Base-by-base conservation (phyloP, 163 green algal genomes). In the Volvox carteri region DNA sequence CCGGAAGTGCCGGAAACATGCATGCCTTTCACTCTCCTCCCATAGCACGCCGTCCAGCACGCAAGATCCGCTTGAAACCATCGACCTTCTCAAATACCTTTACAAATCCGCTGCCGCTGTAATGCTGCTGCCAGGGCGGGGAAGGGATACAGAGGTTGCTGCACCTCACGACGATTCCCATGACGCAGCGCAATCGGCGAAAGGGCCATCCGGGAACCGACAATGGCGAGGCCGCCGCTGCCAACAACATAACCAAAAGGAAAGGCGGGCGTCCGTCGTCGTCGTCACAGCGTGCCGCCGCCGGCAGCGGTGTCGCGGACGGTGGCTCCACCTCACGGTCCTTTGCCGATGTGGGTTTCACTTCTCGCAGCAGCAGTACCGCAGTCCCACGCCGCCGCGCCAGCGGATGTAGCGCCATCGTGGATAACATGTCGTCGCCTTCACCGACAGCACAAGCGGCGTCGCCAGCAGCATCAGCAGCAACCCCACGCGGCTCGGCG, bases 131-230 rank as follows among this genome's bases (percentile, higher is more conserved):
- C 28, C 67, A 87, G 81, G 81, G 81, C 11, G 21, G 14, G 0
- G 81, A 87, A 9, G 67, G 81, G 19, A 80, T 87, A 44, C 54
- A 80, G 48, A 41, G 81, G 23, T 65, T 87, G 33, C 67, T 87
- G 44, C 39, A 77, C 23, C 48, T 80, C 5, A 73, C 81, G 4
- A 23, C 75, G 4, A 65, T 54, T 21, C 81, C 81, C 9, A 56
- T 72, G 11, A 25, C 44, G 12, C 65, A 56, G 12, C 81, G 48
- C 21, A 46, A 56, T 9, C 65, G 67, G 16, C 81, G 81, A 30
- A 70, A 56, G 12, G 81, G 65, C 1, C 65, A 87, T 28, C 19
- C 50, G 62, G 62, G 79, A 42, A 30, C 25, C 50, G 52, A 65
- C 77, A 44, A n/a, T n/a, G n/a, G n/a, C n/a, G n/a, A n/a, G n/a